Evolutionary conservation across 2,329 filamentous ascomycete genomes (phyloP).

Genomic region (Colletotrichum abscissum): DNA sequence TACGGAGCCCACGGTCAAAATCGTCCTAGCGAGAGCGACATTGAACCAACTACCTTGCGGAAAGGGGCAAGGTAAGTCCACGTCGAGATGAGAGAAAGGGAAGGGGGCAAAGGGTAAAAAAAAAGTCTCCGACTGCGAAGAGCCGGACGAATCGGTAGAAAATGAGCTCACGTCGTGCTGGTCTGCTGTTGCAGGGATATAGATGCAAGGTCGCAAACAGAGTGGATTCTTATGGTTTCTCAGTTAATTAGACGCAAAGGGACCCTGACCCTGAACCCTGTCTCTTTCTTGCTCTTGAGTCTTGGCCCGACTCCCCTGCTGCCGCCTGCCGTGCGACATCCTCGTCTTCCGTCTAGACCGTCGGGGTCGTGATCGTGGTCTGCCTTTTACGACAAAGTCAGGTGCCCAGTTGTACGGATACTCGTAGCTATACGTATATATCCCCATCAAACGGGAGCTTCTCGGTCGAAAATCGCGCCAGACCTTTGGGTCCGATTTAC

Average conservation of each 20-base stretch:
- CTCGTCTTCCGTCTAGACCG: constrained; percentile 5
- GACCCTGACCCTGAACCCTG: constrained; percentile 1
- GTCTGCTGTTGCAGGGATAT: not conserved
- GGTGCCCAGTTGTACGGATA: not conserved
- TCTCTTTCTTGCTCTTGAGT: not conserved
- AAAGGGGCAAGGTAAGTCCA: not conserved
- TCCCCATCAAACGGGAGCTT: not conserved
- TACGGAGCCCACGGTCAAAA: not conserved
- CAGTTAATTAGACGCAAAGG: constrained; percentile 30
- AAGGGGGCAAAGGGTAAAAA: constrained; percentile 2
- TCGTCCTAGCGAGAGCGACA: not conserved
- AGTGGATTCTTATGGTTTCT: constrained; percentile 28
- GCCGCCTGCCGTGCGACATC: not conserved
- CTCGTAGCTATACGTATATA: not conserved
- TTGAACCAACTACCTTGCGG: not conserved
- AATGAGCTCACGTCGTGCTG: constrained; percentile 12
- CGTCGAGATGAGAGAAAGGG: not conserved
- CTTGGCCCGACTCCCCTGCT: not conserved
- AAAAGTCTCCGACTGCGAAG: constrained; percentile 9
- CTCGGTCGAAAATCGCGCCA: not conserved
- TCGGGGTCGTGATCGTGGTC: not conserved
- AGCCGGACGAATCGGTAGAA: constrained; percentile 35
- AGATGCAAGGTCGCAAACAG: constrained; percentile 25
- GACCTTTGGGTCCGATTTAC: not conserved
- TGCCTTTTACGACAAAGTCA: not conserved